Percentiles rank a stretch among this genome's conserved stretches.
These are phyloP conservation scores for Paecilomyces dactylethromorphus DNA, from an alignment of 2,329 filamentous ascomycete species.

Conservation along the genomic window DNA sequence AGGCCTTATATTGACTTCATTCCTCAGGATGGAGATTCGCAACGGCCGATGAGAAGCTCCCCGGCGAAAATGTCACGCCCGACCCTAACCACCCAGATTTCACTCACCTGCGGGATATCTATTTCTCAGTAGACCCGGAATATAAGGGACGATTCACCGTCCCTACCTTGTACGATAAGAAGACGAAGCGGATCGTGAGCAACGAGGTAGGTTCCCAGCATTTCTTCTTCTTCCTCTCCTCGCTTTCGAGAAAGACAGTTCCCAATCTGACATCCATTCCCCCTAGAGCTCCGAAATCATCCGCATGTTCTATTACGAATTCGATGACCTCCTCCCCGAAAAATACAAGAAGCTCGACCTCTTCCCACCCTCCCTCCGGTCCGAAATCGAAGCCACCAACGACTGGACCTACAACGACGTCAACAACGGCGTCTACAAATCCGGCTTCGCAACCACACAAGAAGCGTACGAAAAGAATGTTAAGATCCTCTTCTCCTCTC, in stretches of 20 bases:
- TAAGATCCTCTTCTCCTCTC: constrained; percentile 62
- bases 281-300: constrained; percentile 70
- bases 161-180: constrained; percentile 70
- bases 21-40: constrained; percentile 73
- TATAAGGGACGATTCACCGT: constrained; percentile 82
- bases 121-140: constrained; percentile 65
- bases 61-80: constrained; percentile 47
- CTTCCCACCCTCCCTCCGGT: constrained; percentile 59
- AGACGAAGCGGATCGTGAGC: constrained; percentile 69
- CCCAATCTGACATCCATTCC: constrained; percentile 3
- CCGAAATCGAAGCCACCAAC: constrained; percentile 68
- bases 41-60: constrained; percentile 54
- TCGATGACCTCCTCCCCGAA: constrained; percentile 62
- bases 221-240: background rate
- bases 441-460: constrained; percentile 79
- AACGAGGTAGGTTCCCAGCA: constrained; percentile 59
- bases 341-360: constrained; percentile 57
- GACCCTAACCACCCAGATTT: constrained; percentile 60
- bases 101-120: constrained; percentile 70
- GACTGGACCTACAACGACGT: constrained; percentile 68
- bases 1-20: background rate
- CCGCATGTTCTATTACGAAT: constrained; percentile 78
- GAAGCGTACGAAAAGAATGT: constrained; percentile 76
- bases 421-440: constrained; percentile 48
- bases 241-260: background rate